Conservation (phyloP, 116 monocot species). For the Posidonia oceanica region DNA sequence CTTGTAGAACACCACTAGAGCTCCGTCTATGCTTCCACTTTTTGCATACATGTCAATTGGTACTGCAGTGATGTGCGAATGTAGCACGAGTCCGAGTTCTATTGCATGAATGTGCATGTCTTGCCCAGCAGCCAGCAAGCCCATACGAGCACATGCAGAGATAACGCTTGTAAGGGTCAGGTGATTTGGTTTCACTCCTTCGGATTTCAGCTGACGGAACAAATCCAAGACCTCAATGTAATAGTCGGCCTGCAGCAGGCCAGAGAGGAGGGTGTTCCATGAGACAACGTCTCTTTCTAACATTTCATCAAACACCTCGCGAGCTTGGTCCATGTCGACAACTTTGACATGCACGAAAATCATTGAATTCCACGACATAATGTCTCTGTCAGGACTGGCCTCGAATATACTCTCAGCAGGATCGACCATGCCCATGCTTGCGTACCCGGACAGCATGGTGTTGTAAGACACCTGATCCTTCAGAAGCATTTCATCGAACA, state of each 20-base stretch:
- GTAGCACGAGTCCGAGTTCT: background rate
- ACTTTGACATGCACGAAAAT: background rate
- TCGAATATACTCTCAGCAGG: slow-evolving; percentile 1
- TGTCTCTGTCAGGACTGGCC: background rate
- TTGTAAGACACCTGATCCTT: slow-evolving; percentile 16
- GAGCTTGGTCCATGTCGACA: background rate
- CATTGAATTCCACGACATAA: slow-evolving; percentile 6
- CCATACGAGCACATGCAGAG: slow-evolving; percentile 6
- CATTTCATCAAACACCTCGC: slow-evolving; percentile 8
- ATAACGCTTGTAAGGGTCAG: slow-evolving; percentile 4
- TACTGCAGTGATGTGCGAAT: slow-evolving; percentile 4
- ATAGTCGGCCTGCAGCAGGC: background rate
- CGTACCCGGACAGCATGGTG: slow-evolving; percentile 6
- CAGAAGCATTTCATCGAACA: slow-evolving; percentile 12
- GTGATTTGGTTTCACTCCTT: slow-evolving; percentile 2
- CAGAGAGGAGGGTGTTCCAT: slow-evolving; percentile 10
- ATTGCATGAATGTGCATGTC: background rate
- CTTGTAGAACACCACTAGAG: slow-evolving; percentile 8
- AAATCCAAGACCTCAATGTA: slow-evolving; percentile 1
- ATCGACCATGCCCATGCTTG: background rate
- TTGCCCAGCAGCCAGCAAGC: background rate
- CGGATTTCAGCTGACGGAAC: background rate
- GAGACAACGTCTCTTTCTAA: slow-evolving; percentile 9
- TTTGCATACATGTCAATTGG: slow-evolving; percentile 15
- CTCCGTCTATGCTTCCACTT: slow-evolving; percentile 6